phyloP scores from a whole-genome alignment of 805 yeast species.

The Yamadazyma ubonensis region DNA sequence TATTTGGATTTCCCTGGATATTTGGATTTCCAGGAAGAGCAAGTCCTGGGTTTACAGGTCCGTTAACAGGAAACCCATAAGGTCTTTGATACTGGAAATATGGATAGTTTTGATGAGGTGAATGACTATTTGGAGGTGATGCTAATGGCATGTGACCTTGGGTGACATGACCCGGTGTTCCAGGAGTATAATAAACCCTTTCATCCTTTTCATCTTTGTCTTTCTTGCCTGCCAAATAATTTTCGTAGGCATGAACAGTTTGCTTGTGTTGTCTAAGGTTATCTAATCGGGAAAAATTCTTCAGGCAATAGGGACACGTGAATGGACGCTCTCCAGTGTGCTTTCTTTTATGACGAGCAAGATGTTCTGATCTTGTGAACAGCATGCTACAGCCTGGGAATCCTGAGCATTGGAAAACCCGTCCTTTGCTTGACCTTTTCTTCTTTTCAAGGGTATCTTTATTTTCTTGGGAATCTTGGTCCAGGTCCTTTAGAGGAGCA shows the following conservation, averaged over 20 bases:
- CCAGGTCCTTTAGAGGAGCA: not conserved
- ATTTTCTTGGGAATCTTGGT: not conserved
- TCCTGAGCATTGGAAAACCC: slow-evolving; percentile 82
- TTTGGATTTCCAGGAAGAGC: too few relatives aligned
- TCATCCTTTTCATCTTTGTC: slow-evolving; percentile 12
- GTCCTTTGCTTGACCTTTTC: slow-evolving; percentile 49
- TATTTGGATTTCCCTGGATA: too few relatives aligned
- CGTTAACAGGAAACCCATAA: not conserved
- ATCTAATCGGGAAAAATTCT: slow-evolving; percentile 79
- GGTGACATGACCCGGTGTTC: slow-evolving; percentile 9
- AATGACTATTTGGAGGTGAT: slow-evolving; percentile 29
- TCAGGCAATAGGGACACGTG: slow-evolving; percentile 77
- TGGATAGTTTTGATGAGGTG: slow-evolving; percentile 20
- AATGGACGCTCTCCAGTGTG: slow-evolving; percentile 96
- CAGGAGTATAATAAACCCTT: slow-evolving; percentile 5
- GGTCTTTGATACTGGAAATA: slow-evolving; percentile 14
- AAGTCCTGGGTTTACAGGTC: not conserved
- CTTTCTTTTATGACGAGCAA: slow-evolving; percentile 87
- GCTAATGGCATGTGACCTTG: slow-evolving; percentile 14
- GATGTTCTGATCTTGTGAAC: slow-evolving; percentile 86
- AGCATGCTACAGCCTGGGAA: slow-evolving; percentile 86
- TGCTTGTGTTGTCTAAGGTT: slow-evolving; percentile 90
- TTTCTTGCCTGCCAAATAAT: slow-evolving; percentile 18
- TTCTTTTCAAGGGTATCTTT: slow-evolving; percentile 11
- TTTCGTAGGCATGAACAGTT: slow-evolving; percentile 54